Evolutionary conservation across 495 filamentous ascomycete species (phyloP).

Genomic region (Penicillium coffeae): DNA sequence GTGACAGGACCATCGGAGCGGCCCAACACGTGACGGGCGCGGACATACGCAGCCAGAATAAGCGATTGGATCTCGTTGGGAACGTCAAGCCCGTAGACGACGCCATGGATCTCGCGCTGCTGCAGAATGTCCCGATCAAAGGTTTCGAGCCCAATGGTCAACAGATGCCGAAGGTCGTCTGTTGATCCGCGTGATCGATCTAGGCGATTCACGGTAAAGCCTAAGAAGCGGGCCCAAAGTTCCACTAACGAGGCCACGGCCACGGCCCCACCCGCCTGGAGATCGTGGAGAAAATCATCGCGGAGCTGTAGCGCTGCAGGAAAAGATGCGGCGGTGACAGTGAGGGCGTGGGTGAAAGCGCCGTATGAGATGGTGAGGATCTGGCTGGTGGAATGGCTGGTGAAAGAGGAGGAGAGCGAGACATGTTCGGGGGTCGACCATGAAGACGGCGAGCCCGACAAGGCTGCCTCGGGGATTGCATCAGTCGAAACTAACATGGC

Average conservation of each 20-base stretch:
- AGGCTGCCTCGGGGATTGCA: neutral
- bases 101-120: no score
- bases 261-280: slow-evolving; percentile 10
- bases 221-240: slow-evolving; percentile 10
- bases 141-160: no score
- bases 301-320: slow-evolving; percentile 6
- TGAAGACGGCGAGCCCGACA: slow-evolving; percentile 4
- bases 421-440: slow-evolving; percentile 6
- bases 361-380: slow-evolving; percentile 8
- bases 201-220: slow-evolving; percentile 8
- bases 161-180: no score
- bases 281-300: slow-evolving; percentile 10
- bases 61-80: no score
- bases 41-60: no score
- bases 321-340: slow-evolving; percentile 4
- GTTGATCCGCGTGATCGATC: slow-evolving; percentile 1
- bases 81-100: no score
- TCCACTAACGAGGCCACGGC: slow-evolving; percentile 4
- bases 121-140: no score
- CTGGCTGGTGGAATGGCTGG: slow-evolving; percentile 2
- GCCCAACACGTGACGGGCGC: no score
- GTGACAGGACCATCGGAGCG: no score
- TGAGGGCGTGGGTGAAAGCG: slow-evolving; percentile 5
- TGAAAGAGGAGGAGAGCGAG: neutral
- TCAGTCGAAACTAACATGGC: slow-evolving; percentile 8